phyloP scores from a whole-genome alignment of 139 green algal genomes.

The Gonium pectorale region DNA sequence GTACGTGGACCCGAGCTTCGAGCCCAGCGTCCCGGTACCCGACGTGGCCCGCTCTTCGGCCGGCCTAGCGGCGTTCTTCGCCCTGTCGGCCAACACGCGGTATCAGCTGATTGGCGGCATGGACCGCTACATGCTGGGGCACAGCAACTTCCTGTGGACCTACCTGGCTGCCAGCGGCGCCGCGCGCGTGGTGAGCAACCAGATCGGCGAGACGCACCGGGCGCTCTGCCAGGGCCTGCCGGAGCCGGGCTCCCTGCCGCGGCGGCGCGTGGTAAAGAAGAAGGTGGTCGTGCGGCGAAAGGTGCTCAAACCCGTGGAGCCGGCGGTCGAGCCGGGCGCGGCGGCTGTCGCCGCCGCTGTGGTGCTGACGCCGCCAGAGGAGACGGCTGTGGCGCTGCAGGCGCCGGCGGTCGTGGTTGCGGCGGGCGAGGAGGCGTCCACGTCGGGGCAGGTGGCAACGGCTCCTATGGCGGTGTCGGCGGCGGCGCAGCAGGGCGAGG shows the following conservation, averaged over 20 bases:
- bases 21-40: slow-evolving; percentile 84
- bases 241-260: not conserved
- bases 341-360: not conserved
- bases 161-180: slow-evolving; percentile 73
- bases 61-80: slow-evolving; percentile 86
- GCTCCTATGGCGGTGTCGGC: not conserved
- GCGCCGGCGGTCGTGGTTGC: not conserved
- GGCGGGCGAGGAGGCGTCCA: not conserved
- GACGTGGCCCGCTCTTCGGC: slow-evolving; percentile 64
- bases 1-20: slow-evolving; percentile 70
- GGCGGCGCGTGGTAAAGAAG: slow-evolving; percentile 54
- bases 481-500: slow-evolving; percentile 37
- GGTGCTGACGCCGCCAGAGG: not conserved
- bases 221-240: slow-evolving; percentile 71
- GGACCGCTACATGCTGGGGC: slow-evolving; percentile 90
- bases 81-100: slow-evolving; percentile 87
- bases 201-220: slow-evolving; percentile 64
- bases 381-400: not conserved
- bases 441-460: slow-evolving; percentile 5
- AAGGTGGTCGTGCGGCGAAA: slow-evolving; percentile 46
- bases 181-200: slow-evolving; percentile 49
- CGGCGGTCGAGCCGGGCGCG: slow-evolving; percentile 11
- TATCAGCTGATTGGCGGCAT: slow-evolving; percentile 95
- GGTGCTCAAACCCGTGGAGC: slow-evolving; percentile 37
- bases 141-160: slow-evolving; percentile 80